These are phyloP conservation scores for Adenanthera pavonina DNA, from an alignment of 306 rosid genomes.

Conservation along the genomic window DNA sequence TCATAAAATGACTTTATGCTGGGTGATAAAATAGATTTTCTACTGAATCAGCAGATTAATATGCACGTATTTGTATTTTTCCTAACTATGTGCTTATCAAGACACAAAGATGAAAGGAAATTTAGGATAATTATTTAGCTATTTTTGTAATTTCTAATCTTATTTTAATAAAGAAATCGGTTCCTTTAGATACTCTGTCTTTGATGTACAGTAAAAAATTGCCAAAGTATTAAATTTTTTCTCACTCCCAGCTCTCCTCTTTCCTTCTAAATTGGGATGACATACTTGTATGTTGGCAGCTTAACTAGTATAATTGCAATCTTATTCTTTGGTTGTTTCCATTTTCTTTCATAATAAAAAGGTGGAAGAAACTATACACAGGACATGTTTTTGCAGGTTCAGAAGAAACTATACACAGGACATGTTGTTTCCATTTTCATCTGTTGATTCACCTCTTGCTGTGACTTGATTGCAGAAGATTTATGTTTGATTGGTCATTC, in stretches of 20 bases:
- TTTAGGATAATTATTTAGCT: slow-evolving; percentile 9
- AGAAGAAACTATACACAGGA: slow-evolving; percentile 37
- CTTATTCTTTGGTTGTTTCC: slow-evolving; percentile 32
- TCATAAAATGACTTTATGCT: slow-evolving; percentile 21
- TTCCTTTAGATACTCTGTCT: slow-evolving; percentile 34
- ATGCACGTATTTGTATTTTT: slow-evolving; percentile 20
- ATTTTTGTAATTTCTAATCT: slow-evolving; percentile 16
- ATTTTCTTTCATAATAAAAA: slow-evolving; percentile 17
- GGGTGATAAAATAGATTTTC: slow-evolving; percentile 21
- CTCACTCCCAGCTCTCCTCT: neutral
- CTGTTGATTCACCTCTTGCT: slow-evolving; percentile 37
- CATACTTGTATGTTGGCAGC: slow-evolving; percentile 12
- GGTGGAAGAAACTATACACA: slow-evolving; percentile 35
- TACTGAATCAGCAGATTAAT: slow-evolving; percentile 5
- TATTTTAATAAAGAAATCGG: neutral
- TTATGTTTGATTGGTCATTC: slow-evolving; percentile 39
- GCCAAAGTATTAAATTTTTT: slow-evolving; percentile 26
- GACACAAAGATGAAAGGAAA: slow-evolving; percentile 23
- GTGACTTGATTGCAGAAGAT: slow-evolving; percentile 51
- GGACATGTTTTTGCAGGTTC: slow-evolving; percentile 60
- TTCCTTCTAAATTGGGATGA: slow-evolving; percentile 30
- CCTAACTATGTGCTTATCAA: slow-evolving; percentile 10
- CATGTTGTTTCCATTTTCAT: slow-evolving; percentile 57
- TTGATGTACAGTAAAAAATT: slow-evolving; percentile 28
- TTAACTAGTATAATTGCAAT: slow-evolving; percentile 22